Evolutionary conservation across 2,329 filamentous ascomycete species (phyloP).

Genomic region (Paraconiothyrium brasiliense): DNA sequence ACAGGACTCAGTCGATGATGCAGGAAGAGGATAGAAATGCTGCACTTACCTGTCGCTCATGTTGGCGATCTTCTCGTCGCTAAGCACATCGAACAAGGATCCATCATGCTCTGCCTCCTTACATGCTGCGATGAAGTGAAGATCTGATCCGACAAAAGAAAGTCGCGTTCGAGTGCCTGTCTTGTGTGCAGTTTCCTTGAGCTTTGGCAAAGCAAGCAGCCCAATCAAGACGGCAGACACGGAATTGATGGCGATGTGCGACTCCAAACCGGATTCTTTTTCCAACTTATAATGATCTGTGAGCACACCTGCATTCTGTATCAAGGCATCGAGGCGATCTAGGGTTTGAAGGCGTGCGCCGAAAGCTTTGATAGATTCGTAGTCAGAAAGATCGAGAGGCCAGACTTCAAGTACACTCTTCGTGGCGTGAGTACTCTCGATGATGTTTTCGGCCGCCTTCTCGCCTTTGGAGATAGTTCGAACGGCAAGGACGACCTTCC

Average conservation of each 20-base stretch:
- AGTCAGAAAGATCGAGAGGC: conserved; percentile 54
- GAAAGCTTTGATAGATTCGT: conserved; percentile 49
- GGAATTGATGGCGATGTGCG: conserved; percentile 35
- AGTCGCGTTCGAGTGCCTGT: conserved; percentile 29
- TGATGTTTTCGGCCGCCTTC: conserved; percentile 54
- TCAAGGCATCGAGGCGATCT: conserved; percentile 43
- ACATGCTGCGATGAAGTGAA: conserved; percentile 35
- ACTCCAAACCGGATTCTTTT: conserved; percentile 26
- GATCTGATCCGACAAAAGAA: conserved; percentile 39
- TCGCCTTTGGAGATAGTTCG: conserved; percentile 56
- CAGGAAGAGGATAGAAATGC: not conserved
- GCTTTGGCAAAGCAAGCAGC: conserved; percentile 38
- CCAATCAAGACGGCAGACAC: conserved; percentile 31
- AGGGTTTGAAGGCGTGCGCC: conserved; percentile 32
- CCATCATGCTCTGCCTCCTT: conserved; percentile 26
- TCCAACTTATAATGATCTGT: conserved; percentile 17
- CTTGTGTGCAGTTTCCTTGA: conserved; percentile 30
- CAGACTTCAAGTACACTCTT: conserved; percentile 55
- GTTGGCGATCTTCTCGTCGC: conserved; percentile 19
- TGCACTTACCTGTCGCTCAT: conserved; percentile 27
- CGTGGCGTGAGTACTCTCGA: conserved; percentile 38
- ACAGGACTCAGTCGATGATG: not conserved
- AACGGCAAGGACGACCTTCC: conserved; percentile 57
- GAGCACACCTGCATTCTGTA: conserved; percentile 53
- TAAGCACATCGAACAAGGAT: conserved; percentile 34